Percentiles rank a stretch among this genome's conserved stretches.
phyloP scores from a whole-genome alignment of 805 yeast genomes.

The Lachancea waltii region DNA sequence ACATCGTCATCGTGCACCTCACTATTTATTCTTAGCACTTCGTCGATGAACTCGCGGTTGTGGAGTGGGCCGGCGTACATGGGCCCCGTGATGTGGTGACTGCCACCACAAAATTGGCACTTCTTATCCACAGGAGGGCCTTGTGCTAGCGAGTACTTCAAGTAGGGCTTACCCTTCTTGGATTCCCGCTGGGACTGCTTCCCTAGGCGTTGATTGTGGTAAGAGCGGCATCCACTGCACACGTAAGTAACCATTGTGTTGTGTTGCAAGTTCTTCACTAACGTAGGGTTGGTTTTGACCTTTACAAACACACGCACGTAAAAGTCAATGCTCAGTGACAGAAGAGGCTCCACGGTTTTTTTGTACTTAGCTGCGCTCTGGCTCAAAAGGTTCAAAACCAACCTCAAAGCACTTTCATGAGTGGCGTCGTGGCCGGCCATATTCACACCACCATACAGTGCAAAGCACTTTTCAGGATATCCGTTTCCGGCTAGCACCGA shows the following conservation, averaged over 20 bases:
- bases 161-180: constrained; percentile 33
- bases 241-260: constrained; percentile 71
- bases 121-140: constrained; percentile 54
- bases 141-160: constrained; percentile 56
- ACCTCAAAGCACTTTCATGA: constrained; percentile 87
- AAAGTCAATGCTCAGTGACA: constrained; percentile 84
- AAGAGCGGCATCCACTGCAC: constrained; percentile 83
- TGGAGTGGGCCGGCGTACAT: constrained; percentile 90
- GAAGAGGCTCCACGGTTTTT: constrained; percentile 76
- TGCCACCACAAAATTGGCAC: constrained; percentile 62
- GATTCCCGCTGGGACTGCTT: constrained; percentile 40
- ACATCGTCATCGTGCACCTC: constrained; percentile 43
- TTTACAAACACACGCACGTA: constrained; percentile 82
- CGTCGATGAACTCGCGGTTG: constrained; percentile 56
- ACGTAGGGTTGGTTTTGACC: constrained; percentile 69
- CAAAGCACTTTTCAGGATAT: constrained; percentile 94
- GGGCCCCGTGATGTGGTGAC: constrained; percentile 85
- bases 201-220: constrained; percentile 69
- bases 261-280: constrained; percentile 73
- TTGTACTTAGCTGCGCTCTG: constrained; percentile 86
- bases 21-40: constrained; percentile 50
- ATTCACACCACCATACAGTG: constrained; percentile 89
- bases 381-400: constrained; percentile 71
- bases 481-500: constrained; percentile 95
- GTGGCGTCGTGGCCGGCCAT: constrained; percentile 71